Conservation (phyloP, 345 rosid genomes). For the Salix exigua region DNA sequence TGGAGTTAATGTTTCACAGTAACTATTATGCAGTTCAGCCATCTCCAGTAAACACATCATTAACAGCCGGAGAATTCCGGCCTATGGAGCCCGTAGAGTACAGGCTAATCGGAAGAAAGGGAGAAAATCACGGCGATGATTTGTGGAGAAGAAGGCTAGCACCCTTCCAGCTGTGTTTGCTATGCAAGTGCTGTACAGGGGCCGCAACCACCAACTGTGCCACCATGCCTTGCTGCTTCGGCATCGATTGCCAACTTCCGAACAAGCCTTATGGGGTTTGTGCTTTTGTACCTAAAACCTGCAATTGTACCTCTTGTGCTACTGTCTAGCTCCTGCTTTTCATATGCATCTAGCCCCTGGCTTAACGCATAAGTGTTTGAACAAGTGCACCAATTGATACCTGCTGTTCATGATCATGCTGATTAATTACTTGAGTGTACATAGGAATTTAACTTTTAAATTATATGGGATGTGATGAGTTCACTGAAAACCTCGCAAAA, state of each 20-base stretch:
- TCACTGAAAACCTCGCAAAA: too few species aligned
- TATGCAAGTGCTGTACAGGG: constrained; percentile 59
- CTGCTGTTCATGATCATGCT: too few species aligned
- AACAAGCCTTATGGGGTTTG: constrained; percentile 75
- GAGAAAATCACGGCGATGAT: not conserved
- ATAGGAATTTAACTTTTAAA: too few species aligned
- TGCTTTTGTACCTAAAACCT: constrained; percentile 71
- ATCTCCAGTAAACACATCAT: not conserved
- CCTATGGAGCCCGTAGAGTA: constrained; percentile 1
- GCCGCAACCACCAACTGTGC: constrained; percentile 31
- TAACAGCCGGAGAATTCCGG: not conserved
- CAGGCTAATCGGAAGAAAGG: not conserved
- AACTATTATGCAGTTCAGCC: constrained; percentile 1
- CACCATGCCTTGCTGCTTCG: constrained; percentile 70
- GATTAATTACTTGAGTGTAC: too few species aligned
- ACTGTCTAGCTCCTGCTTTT: not conserved
- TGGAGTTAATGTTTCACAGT: not conserved
- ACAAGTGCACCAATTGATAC: too few species aligned
- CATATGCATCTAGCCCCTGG: not conserved
- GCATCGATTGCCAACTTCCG: constrained; percentile 64
- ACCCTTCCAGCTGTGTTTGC: constrained; percentile 60
- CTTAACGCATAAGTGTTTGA: not conserved
- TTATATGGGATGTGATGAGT: too few species aligned
- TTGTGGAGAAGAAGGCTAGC: constrained; percentile 22
- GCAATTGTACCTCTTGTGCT: constrained; percentile 49